These are phyloP conservation scores for Coprinopsis strossmayeri DNA, from an alignment of 768 basidiomycete species.

Conservation along the genomic window DNA sequence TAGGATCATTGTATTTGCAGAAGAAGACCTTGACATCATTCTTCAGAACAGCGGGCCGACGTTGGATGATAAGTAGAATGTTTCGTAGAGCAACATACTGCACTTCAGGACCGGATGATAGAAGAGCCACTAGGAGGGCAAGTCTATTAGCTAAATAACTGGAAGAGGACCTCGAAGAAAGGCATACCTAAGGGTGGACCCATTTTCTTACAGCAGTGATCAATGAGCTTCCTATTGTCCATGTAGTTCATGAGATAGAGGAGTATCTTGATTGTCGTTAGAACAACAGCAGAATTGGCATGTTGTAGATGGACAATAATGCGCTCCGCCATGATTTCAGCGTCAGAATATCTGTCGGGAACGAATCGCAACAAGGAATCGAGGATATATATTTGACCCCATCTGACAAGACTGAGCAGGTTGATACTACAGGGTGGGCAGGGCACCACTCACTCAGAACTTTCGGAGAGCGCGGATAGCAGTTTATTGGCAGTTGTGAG, in stretches of 20 bases:
- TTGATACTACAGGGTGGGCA: not conserved
- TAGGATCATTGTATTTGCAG: conserved; percentile 99
- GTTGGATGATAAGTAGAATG: conserved; percentile 94
- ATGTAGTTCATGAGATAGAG: conserved; percentile 99
- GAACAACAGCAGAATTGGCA: conserved; percentile 98
- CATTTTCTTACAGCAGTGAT: conserved; percentile 95
- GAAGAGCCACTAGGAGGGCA: conserved; percentile 63
- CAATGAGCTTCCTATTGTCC: conserved; percentile 79
- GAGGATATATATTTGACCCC: conserved; percentile 98
- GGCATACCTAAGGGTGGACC: conserved; percentile 85
- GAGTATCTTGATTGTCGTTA: conserved; percentile 95
- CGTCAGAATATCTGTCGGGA: conserved; percentile 83
- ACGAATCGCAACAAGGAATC: conserved; percentile 92
- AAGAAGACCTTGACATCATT: conserved; percentile 99
- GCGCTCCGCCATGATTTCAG: conserved; percentile 92
- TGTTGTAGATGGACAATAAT: conserved; percentile 92
- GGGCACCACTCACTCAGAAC: conserved; percentile 77
- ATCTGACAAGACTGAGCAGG: conserved; percentile 43
- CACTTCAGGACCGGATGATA: conserved; percentile 97
- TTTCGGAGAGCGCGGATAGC: conserved; percentile 86
- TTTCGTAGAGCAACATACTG: conserved; percentile 98
- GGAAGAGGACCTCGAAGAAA: conserved; percentile 1
- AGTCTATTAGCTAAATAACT: conserved; percentile 3
- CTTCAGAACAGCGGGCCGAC: conserved; percentile 84
- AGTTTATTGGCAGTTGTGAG: conserved; percentile 83